Percentiles rank a stretch among this genome's conserved stretches.
Evolutionary conservation across 805 yeast genomes (phyloP).

Genomic region (Zygoascus flipseniorum): DNA sequence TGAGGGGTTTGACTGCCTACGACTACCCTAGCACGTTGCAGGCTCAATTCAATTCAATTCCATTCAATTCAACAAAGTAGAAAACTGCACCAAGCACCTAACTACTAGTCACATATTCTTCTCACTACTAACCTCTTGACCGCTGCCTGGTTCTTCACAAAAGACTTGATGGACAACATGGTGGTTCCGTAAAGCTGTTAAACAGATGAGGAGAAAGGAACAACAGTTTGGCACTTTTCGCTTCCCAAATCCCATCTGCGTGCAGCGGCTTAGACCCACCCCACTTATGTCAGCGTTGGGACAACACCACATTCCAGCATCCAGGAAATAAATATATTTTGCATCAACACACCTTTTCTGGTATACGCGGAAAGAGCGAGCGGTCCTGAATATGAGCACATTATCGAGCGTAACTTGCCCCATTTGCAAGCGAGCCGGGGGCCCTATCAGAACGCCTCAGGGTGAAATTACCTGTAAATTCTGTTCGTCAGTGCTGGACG

Average conservation of each 20-base stretch:
- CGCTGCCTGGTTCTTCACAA: background rate
- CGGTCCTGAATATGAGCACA: background rate
- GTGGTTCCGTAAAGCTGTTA: background rate
- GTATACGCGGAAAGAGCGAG: too few species aligned
- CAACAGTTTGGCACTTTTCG: background rate
- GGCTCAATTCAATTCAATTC: too few species aligned
- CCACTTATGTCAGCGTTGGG: too few species aligned
- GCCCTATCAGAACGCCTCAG: background rate
- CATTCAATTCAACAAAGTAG: too few species aligned
- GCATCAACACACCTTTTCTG: background rate
- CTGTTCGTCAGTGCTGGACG: conserved; percentile 87
- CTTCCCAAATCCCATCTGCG: background rate
- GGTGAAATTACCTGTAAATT: conserved; percentile 43
- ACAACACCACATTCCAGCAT: too few species aligned
- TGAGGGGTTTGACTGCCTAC: too few species aligned
- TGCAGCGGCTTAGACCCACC: too few species aligned
- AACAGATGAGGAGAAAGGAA: background rate
- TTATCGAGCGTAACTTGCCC: background rate
- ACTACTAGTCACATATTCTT: background rate
- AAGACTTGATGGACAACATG: background rate
- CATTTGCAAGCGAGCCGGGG: background rate
- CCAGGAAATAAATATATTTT: background rate
- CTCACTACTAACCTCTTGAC: background rate
- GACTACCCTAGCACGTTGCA: too few species aligned
- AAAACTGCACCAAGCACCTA: too few species aligned